A percentile compares a stretch with the other conserved stretches of the same genome.
Evolutionary conservation across 2,329 filamentous ascomycete genomes (phyloP).

Genomic region (Apiospora saccharicola): DNA sequence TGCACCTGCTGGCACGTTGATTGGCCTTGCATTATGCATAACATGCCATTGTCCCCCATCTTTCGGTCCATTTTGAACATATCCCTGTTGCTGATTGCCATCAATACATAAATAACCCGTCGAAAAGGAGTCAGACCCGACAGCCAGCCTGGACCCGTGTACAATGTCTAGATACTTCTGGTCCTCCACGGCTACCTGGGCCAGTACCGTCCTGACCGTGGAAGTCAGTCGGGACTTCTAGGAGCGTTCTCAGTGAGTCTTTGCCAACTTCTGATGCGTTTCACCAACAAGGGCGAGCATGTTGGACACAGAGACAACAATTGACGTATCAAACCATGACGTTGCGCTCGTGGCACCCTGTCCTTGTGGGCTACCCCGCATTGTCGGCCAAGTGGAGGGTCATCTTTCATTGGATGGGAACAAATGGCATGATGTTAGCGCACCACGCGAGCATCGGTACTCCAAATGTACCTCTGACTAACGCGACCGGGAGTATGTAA

Average conservation of each 20-base stretch:
- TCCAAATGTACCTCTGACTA: conserved; percentile 15
- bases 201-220: background rate
- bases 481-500: background rate
- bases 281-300: background rate
- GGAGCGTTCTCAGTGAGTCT: background rate
- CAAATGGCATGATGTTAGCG: conserved; percentile 13
- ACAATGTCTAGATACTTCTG: background rate
- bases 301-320: background rate
- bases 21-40: conserved; percentile 3
- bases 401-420: conserved; percentile 2
- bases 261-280: background rate
- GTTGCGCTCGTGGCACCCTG: conserved; percentile 3
- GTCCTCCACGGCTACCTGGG: background rate
- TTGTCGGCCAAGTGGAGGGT: conserved; percentile 20
- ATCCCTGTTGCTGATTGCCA: background rate
- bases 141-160: background rate
- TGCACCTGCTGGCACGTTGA: background rate
- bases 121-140: background rate
- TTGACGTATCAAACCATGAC: conserved; percentile 11
- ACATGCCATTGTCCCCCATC: conserved; percentile 9
- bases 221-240: background rate
- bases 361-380: conserved; percentile 11
- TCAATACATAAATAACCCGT: background rate
- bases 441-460: conserved; percentile 14
- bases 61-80: background rate